phyloP scores from a whole-genome alignment of 352 stramenopile genomes.

The Globisporangium apiculatum region DNA sequence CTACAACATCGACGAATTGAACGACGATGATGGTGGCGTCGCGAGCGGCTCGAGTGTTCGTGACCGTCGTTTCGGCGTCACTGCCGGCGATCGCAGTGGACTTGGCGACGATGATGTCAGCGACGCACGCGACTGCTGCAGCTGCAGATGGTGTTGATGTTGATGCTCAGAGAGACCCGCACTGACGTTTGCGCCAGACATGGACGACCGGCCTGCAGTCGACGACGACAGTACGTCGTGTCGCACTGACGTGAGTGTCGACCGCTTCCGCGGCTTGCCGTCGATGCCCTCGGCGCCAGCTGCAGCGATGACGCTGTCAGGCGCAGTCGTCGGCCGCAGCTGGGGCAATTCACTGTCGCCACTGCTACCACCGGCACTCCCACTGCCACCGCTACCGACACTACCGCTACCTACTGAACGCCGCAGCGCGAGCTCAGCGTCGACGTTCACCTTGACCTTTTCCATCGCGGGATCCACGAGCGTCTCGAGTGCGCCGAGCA shows the following conservation, averaged over 20 bases:
- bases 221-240: constrained; percentile 11
- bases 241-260: constrained; percentile 31
- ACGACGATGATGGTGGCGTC: not conserved
- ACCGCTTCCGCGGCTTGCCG: constrained; percentile 13
- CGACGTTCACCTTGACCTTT: constrained; percentile 56
- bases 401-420: constrained; percentile 11
- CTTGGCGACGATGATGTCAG: constrained; percentile 9
- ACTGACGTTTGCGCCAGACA: not conserved
- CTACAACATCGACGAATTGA: too few relatives aligned
- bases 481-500: constrained; percentile 43
- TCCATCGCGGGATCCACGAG: constrained; percentile 43
- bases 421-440: constrained; percentile 38
- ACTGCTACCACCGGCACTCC: constrained; percentile 8
- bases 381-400: constrained; percentile 5
- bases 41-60: constrained; percentile 40
- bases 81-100: constrained; percentile 30
- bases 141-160: not conserved
- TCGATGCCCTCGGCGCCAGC: not conserved
- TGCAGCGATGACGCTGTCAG: constrained; percentile 14
- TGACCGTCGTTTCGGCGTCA: constrained; percentile 45
- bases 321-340: constrained; percentile 30
- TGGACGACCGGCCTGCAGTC: not conserved
- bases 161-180: constrained; percentile 1
- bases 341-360: constrained; percentile 33
- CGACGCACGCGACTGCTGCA: constrained; percentile 1